A percentile compares a stretch with the other conserved stretches of the same genome.
These are phyloP conservation scores for Naganishia friedmannii DNA, from an alignment of 768 basidiomycete genomes.

Conservation along the genomic window DNA sequence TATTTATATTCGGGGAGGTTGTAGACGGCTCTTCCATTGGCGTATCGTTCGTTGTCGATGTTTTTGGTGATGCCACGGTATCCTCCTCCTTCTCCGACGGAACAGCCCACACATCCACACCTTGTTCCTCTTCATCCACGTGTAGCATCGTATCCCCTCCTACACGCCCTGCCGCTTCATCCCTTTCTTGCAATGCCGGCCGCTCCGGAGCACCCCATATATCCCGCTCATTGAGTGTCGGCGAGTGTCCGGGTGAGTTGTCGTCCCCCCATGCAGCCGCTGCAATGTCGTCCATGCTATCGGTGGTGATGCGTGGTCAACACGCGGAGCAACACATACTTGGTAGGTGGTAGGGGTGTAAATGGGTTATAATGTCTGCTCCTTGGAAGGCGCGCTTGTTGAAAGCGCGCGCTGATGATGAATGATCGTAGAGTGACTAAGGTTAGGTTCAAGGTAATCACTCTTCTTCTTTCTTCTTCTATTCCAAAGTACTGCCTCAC, in stretches of 20 bases:
- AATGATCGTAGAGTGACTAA: not conserved
- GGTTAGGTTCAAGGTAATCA: not conserved
- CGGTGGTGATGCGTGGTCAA: not conserved
- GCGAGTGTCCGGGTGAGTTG: constrained; percentile 11
- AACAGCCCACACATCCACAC: too few relatives aligned
- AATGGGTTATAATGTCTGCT: not conserved
- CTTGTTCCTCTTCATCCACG: too few relatives aligned
- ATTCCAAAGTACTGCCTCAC: not conserved
- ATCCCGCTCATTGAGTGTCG: constrained; percentile 11
- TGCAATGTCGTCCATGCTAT: constrained; percentile 22
- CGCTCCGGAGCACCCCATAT: constrained; percentile 10
- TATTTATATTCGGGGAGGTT: too few relatives aligned
- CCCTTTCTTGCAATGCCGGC: not conserved
- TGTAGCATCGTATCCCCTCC: not conserved
- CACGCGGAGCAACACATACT: not conserved
- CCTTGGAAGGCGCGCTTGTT: not conserved
- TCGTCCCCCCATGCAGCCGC: constrained; percentile 27
- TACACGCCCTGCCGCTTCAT: not conserved
- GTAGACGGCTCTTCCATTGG: too few relatives aligned
- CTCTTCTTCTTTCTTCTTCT: not conserved
- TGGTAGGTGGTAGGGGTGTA: not conserved
- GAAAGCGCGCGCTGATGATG: not conserved
- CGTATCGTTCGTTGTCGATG: too few relatives aligned
- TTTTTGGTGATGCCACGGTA: too few relatives aligned
- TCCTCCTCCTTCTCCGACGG: too few relatives aligned